Conservation (phyloP, 441 rosid species). For the Pelargonium citronellum region DNA sequence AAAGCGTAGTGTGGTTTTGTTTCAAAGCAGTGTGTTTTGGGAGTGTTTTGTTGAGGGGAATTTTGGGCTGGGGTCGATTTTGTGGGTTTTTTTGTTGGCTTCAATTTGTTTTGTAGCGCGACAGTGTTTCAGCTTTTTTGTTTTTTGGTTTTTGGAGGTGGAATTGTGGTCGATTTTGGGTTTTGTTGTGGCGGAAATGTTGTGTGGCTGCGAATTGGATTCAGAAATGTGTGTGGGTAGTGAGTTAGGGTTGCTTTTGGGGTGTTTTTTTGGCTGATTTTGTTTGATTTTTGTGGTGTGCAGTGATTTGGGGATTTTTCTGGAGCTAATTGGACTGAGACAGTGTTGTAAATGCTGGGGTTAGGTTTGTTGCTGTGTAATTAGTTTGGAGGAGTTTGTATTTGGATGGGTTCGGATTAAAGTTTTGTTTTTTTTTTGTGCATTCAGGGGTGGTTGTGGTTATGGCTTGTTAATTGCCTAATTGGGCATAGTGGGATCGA, state of each 20-base stretch:
- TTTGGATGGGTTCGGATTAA: neutral
- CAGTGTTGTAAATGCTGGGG: neutral
- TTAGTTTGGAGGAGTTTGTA: neutral
- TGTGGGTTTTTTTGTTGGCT: too few species aligned
- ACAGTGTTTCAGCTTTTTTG: too few species aligned
- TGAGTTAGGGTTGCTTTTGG: neutral
- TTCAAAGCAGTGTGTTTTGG: neutral
- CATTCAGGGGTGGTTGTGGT: too few species aligned
- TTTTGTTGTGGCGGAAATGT: too few species aligned
- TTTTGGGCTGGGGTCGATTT: neutral
- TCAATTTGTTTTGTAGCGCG: too few species aligned
- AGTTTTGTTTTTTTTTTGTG: too few species aligned
- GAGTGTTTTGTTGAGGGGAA: neutral
- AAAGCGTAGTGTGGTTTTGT: neutral
- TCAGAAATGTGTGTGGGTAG: too few species aligned
- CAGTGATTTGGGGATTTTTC: neutral
- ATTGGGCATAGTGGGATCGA: too few species aligned
- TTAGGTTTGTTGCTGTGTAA: neutral
- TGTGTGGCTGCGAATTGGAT: too few species aligned
- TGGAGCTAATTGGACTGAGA: slow-evolving; percentile 3
- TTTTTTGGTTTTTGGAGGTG: too few species aligned
- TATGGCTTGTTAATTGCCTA: too few species aligned
- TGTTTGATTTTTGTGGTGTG: neutral
- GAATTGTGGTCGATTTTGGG: too few species aligned
- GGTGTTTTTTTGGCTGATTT: neutral